A percentile compares a stretch with the other conserved stretches of the same genome.
phyloP scores from a whole-genome alignment of 345 rosid species.

The Eucalyptus curtisii region DNA sequence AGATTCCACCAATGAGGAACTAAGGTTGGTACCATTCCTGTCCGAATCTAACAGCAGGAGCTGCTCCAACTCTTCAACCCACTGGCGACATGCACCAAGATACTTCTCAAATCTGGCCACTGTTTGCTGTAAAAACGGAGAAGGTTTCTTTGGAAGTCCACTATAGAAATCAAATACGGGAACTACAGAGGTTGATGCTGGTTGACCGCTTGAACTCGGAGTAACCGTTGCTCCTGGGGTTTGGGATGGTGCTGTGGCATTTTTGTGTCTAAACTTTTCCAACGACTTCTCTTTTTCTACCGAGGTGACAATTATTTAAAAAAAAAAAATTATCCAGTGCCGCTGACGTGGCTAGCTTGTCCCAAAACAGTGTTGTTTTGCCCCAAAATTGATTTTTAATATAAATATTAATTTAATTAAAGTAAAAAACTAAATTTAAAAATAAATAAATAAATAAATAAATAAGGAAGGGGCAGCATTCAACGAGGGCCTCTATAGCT shows the following conservation, averaged over 20 bases:
- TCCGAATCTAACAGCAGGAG: conserved; percentile 64
- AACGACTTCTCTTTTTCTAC: too few species aligned
- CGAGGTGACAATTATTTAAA: too few species aligned
- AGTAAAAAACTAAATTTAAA: too few species aligned
- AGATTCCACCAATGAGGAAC: conserved; percentile 60
- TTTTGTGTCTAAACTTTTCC: neutral
- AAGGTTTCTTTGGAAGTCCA: conserved; percentile 89
- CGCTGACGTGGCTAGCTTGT: too few species aligned
- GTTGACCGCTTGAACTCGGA: conserved; percentile 47
- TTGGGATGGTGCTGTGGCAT: conserved; percentile 57
- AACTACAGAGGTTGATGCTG: conserved; percentile 27
- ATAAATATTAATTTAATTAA: too few species aligned
- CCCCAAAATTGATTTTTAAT: too few species aligned
- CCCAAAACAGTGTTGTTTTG: too few species aligned
- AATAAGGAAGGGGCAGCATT: too few species aligned
- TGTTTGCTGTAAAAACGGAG: conserved; percentile 70
- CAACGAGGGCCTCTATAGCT: too few species aligned
- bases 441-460: too few species aligned
- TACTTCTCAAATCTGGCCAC: conserved; percentile 84
- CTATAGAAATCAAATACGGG: conserved; percentile 75
- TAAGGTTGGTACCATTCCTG: conserved; percentile 32
- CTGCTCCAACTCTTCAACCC: conserved; percentile 94
- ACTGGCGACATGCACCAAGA: conserved; percentile 69
- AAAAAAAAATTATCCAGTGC: too few species aligned
- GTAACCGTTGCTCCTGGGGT: conserved; percentile 34